Evolutionary conservation across 2,329 filamentous ascomycete genomes (phyloP).

Genomic region (Sarocladium kiliense): DNA sequence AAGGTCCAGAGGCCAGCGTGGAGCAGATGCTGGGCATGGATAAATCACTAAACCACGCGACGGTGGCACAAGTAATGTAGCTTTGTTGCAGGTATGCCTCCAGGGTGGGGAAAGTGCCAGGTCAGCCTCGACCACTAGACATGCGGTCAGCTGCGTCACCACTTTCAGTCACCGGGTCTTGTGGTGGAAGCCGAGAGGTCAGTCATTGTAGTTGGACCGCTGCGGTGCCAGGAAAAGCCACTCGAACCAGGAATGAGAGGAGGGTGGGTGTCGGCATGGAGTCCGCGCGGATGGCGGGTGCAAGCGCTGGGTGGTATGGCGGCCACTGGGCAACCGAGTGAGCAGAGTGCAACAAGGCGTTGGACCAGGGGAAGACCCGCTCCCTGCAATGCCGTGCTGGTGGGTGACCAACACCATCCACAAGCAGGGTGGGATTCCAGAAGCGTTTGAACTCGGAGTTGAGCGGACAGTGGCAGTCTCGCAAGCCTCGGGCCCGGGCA

Average conservation of each 20-base stretch:
- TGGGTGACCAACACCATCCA: background rate
- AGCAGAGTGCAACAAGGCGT: no score
- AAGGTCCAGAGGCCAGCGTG: background rate
- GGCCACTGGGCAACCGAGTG: no score
- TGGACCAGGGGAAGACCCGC: background rate
- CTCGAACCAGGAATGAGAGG: background rate
- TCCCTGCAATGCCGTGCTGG: background rate
- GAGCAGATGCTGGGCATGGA: background rate
- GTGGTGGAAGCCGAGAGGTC: background rate
- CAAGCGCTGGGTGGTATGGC: background rate
- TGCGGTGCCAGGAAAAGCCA: no score
- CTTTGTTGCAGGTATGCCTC: background rate
- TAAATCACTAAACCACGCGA: background rate
- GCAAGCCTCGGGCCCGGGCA: background rate
- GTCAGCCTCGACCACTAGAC: background rate
- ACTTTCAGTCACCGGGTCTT: background rate
- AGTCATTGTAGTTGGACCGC: background rate
- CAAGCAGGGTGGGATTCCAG: background rate
- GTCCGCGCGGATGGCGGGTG: background rate
- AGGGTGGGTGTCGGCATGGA: background rate
- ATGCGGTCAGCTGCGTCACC: conserved; percentile 1
- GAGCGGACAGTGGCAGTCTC: background rate
- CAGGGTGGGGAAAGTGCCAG: background rate
- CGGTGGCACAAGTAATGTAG: background rate
- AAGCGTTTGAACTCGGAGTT: background rate